phyloP scores from a whole-genome alignment of 306 rosid species.

The Comarum palustre region DNA sequence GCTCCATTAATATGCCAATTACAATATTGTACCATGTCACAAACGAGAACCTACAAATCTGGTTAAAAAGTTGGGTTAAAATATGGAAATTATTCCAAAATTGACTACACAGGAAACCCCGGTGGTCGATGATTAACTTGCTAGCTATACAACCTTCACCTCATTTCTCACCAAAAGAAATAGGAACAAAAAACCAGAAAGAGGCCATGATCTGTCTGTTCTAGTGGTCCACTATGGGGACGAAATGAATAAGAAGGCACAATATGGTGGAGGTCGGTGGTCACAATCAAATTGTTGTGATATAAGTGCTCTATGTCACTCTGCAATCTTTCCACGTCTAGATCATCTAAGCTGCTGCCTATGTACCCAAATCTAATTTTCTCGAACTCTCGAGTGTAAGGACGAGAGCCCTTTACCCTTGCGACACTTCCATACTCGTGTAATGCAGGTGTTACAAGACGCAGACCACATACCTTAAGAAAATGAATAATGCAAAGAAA shows the following conservation, averaged over 20 bases:
- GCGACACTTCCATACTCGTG: background rate
- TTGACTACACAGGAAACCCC: background rate
- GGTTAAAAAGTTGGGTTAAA: constrained; percentile 5
- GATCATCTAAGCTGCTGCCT: background rate
- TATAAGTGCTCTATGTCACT: background rate
- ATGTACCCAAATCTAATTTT: background rate
- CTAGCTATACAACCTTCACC: background rate
- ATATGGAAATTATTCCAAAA: constrained; percentile 16
- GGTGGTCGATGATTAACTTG: background rate
- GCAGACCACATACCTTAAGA: background rate
- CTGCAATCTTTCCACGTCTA: background rate
- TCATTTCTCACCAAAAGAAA: background rate
- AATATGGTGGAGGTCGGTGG: constrained; percentile 35
- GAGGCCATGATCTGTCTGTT: background rate
- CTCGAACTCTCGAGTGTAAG: background rate
- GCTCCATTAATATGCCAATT: constrained; percentile 9
- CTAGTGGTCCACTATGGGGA: constrained; percentile 36
- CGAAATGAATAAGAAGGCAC: constrained; percentile 25
- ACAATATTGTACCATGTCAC: constrained; percentile 11
- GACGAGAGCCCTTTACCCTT: background rate
- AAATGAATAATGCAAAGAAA: background rate
- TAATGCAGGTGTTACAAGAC: background rate
- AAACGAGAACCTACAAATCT: constrained; percentile 12
- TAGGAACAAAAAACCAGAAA: background rate
- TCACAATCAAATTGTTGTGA: constrained; percentile 35